Conservation (phyloP, 371 early-diverging fungal species). For the Circinella umbellata region DNA sequence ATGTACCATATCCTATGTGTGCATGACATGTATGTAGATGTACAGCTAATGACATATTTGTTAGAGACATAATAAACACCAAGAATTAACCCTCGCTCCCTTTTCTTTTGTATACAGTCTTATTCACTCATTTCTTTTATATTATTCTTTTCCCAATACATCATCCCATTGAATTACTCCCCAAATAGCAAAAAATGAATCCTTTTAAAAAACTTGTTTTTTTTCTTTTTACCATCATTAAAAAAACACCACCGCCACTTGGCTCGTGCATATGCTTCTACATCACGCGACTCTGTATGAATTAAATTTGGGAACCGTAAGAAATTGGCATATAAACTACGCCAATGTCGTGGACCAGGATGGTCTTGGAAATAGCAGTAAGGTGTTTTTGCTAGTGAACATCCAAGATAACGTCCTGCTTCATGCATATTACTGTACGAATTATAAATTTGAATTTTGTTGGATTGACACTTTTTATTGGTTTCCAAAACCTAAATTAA, state of each 20-base stretch:
- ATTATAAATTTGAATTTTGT: conserved; percentile 54
- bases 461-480: conserved; percentile 32
- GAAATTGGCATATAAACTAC: conserved; percentile 69
- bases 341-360: conserved; percentile 42
- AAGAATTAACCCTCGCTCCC: no score
- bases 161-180: background rate
- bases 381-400: conserved; percentile 59
- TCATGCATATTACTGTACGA: conserved; percentile 54
- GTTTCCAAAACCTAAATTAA: conserved; percentile 8
- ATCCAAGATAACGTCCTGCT: conserved; percentile 66
- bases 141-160: no score
- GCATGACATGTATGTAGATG: conserved; percentile 63
- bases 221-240: conserved; percentile 50
- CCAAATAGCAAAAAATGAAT: background rate
- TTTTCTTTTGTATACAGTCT: no score
- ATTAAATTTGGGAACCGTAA: conserved; percentile 58
- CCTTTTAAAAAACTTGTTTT: no score
- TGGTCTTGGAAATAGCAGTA: conserved; percentile 72
- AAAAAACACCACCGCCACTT: conserved; percentile 74
- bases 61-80: no score
- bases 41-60: conserved; percentile 31
- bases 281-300: conserved; percentile 56
- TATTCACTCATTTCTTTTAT: no score
- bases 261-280: conserved; percentile 54
- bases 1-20: conserved; percentile 58